A percentile compares a stretch with the other conserved stretches of the same genome.
These are phyloP conservation scores for Neonectria hederae DNA, from an alignment of 2,329 filamentous ascomycete genomes.

Conservation along the genomic window DNA sequence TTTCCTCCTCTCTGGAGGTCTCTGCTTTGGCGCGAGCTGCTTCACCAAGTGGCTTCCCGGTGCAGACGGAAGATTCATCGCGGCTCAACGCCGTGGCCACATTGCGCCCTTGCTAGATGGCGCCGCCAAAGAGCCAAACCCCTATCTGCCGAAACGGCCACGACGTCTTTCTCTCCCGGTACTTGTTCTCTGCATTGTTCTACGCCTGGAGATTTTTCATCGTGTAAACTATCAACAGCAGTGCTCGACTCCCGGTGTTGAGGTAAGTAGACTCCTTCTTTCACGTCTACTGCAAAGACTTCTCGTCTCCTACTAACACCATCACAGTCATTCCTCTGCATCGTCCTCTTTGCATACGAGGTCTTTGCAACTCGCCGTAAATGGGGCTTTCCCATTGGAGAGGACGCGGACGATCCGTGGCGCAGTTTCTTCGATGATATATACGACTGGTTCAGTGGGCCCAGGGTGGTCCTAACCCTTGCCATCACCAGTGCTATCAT, in stretches of 20 bases:
- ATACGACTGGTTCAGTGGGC: conserved; percentile 56
- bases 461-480: conserved; percentile 49
- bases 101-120: conserved; percentile 34
- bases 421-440: conserved; percentile 59
- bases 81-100: conserved; percentile 16
- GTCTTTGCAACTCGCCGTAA: conserved; percentile 50
- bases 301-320: conserved; percentile 11
- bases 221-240: conserved; percentile 58
- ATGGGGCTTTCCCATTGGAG: conserved; percentile 44
- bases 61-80: conserved; percentile 58
- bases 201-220: conserved; percentile 60
- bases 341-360: conserved; percentile 57
- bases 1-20: conserved; percentile 55
- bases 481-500: conserved; percentile 49
- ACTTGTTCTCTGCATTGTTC: conserved; percentile 55
- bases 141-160: conserved; percentile 56
- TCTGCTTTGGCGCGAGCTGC: conserved; percentile 54
- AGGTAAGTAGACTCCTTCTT: conserved; percentile 47
- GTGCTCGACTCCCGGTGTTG: conserved; percentile 60
- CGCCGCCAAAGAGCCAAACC: conserved; percentile 42
- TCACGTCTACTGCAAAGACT: neutral
- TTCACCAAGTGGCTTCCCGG: conserved; percentile 58
- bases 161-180: conserved; percentile 56
- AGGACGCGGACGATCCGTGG: conserved; percentile 58
- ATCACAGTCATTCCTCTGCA: conserved; percentile 57